Evolutionary conservation across 2,329 filamentous ascomycete genomes (phyloP).

Genomic region (Zopfia rhizophila): DNA sequence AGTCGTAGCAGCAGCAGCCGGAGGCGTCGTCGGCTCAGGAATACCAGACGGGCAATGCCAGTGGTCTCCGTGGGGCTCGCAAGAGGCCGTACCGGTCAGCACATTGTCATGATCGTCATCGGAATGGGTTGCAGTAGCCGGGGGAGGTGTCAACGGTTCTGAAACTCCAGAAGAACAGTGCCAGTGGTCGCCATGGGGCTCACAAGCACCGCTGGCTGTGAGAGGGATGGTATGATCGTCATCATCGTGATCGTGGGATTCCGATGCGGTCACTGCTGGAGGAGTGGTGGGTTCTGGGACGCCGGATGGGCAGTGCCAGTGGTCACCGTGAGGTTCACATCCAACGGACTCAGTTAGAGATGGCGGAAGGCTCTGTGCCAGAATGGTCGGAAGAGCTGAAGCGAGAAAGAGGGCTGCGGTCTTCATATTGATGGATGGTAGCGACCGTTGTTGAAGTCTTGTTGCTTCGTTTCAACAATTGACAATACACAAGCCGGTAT

Average conservation of each 20-base stretch:
- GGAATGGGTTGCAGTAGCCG: constrained; percentile 12
- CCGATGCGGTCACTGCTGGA: neutral
- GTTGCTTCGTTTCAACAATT: too few species aligned
- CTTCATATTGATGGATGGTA: too few species aligned
- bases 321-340: neutral
- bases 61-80: neutral
- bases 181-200: constrained; percentile 35
- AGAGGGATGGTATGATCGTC: neutral
- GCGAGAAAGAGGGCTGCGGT: too few species aligned
- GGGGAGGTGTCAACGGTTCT: constrained; percentile 2
- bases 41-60: neutral
- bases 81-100: neutral
- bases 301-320: constrained; percentile 3
- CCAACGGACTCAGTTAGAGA: neutral
- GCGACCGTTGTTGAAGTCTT: too few species aligned
- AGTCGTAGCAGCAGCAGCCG: neutral
- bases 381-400: too few species aligned
- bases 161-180: constrained; percentile 24
- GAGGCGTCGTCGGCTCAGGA: neutral
- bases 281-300: neutral
- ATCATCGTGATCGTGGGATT: constrained; percentile 3
- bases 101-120: neutral
- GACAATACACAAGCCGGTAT: too few species aligned
- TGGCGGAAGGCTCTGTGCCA: neutral
- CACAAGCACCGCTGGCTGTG: constrained; percentile 3